Base-by-base conservation (phyloP, 345 rosid genomes). In the Euclidium syriacum region DNA sequence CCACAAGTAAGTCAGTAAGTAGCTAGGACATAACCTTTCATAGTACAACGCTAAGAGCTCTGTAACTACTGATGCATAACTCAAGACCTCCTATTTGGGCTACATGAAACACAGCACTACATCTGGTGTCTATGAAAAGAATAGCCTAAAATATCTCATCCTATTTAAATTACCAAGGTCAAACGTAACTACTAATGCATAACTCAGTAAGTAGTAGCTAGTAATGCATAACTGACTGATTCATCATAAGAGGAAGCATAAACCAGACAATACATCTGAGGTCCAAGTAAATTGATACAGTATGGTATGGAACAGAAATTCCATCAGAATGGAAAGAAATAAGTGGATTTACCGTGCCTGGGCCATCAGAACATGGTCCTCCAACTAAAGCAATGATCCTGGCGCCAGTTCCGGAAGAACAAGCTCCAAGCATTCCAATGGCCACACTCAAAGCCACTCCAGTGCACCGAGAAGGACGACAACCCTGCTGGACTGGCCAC, bases 371-470 rank as follows among this genome's bases (percentile, higher is more conserved):
- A 54, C 75, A 71, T 18, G 75, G 75, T 32, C 85, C 99, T 52
- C 99, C 97, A 71, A 95, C 89, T 69, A 95, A 78, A 73, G 98
- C 96, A 66, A 90, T 53, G 49, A 95, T 95, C 65, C 95, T 85
- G 70, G 97, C 97, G 43, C 99, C 99, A 4, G 94, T 88, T 17
- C 99, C 96, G 35, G 96, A 95, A 65, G 79, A 73, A 74, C 97
- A 95, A 65, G 92, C 99, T 65, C 97, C 97, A 72, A 95, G 86
- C 72, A 95, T 67, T 62, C 99, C 85, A 0, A 87, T 79, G 0
- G 99, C 92, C 51, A 94, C 99, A 77, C 87, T 90, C 73, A 95
- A 77, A 5, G 99, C 97, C 67, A 95, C 96, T 52, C 99, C 99
- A 0, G 99, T 95, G 58, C 99, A 90, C 63, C 99, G 78, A 0